phyloP scores from a whole-genome alignment of 2,329 filamentous ascomycete species.

The Alternaria ethzedia region DNA sequence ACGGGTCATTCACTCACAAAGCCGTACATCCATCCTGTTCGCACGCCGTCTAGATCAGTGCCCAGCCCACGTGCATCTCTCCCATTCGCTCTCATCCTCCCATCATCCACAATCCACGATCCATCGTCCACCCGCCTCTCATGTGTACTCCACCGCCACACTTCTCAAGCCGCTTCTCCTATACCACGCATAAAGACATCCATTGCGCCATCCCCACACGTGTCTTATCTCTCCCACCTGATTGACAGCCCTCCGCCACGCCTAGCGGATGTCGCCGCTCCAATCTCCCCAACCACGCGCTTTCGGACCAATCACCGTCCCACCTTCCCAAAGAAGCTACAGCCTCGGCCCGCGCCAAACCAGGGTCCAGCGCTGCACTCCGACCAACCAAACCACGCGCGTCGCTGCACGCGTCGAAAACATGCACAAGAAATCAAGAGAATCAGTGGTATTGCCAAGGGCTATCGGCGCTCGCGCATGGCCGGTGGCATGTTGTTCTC shows the following conservation, averaged over 20 bases:
- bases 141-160: not conserved
- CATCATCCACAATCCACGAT: not conserved
- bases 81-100: not conserved
- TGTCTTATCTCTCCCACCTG: not conserved
- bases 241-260: not conserved
- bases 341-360: conserved; percentile 1
- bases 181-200: not conserved
- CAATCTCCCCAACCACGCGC: not conserved
- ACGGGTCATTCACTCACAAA: not conserved
- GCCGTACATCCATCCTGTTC: not conserved
- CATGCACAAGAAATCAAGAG: not conserved
- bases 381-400: conserved; percentile 4
- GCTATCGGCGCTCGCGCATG: not conserved
- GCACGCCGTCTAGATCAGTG: not conserved
- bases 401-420: conserved; percentile 2
- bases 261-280: conserved; percentile 9
- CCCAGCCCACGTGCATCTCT: not conserved
- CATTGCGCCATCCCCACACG: not conserved
- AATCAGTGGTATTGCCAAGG: not conserved
- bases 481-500: not conserved
- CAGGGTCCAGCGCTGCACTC: not conserved
- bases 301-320: conserved; percentile 2
- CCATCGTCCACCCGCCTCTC: not conserved
- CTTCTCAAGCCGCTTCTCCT: not conserved
- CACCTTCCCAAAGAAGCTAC: conserved; percentile 18